Base-by-base conservation (phyloP, 495 filamentous ascomycete species). In the Aspergillus conjunctus region DNA sequence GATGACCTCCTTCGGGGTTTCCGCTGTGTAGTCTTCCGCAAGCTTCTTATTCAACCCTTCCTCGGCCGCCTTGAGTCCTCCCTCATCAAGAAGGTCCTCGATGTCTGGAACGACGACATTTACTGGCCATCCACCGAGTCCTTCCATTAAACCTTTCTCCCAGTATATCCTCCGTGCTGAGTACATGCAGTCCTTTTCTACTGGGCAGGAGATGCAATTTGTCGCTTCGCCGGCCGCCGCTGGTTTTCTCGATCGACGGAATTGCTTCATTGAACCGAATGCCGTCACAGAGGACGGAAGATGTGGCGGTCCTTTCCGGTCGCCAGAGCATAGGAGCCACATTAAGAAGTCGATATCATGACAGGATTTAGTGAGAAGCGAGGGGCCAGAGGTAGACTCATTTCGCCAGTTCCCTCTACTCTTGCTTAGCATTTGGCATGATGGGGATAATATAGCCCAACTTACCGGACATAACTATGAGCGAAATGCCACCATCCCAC, bases 401-500 rank as follows among this genome's bases (percentile, higher is more conserved):
- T 54, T 60, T 14, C 58, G 34, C 91, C 91, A 95, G 72, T 93
- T 93, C 32, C 91, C 91, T 54, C 58, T 54, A 3, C n/a, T 5
- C 22, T 21, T n/a, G 18, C 7, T 34, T 30, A 7, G 8, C 10
- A 10, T 18, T 1, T 2, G 15, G 37, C 7, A 20, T 37, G 22
- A 20, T 8, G 3, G 17, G 4, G 11, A 18, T n/a, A 20, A 18
- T n/a, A 1, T 12, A 9, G 14, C 7, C 2, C 10, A 3, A 30
- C 34, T 53, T 14, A 60, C 20, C 83, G 81, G 31, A 95, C 91
- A 66, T 93, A 95, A 60, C 83, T 87, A 72, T 96, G 91, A 1
- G 84, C 76, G 65, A 93, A 96, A 73, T 96, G 91, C 89, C 88
- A 95, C 83, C 86, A 92, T 1, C 91, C 91, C 3, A 96, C 87